Evolutionary conservation across 176 grass and related monocot genomes (phyloP).

Genomic region (Oryza longistaminata): DNA sequence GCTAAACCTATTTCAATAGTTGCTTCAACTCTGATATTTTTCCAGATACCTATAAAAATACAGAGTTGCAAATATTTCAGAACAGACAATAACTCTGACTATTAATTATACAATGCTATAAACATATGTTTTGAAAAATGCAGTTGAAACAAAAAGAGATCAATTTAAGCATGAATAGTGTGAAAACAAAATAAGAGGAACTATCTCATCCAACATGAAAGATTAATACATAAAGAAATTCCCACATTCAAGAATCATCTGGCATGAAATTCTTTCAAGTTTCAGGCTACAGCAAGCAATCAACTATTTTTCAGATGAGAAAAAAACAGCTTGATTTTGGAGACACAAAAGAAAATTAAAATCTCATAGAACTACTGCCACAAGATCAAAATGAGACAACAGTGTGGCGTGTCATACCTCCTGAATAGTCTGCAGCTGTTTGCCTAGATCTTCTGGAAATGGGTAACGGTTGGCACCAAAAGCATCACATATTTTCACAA

Average conservation of each 20-base stretch:
- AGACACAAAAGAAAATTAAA: not conserved
- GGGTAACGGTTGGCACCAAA: conserved; percentile 93
- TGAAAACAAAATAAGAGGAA: not conserved
- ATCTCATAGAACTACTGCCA: not conserved
- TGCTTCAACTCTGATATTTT: too few species aligned
- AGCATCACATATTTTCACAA: conserved; percentile 97
- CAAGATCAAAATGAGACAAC: not conserved
- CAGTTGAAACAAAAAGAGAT: too few species aligned
- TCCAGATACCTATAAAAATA: too few species aligned
- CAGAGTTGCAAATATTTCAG: too few species aligned
- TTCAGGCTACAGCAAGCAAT: not conserved
- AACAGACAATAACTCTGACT: too few species aligned
- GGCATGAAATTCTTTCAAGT: not conserved
- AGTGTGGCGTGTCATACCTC: conserved; percentile 50
- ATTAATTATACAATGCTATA: too few species aligned
- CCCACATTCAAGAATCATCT: conserved; percentile 33
- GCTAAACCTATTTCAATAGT: too few species aligned
- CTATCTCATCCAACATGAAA: conserved; percentile 1
- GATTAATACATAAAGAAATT: conserved; percentile 8
- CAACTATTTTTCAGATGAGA: not conserved
- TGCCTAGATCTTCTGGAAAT: conserved; percentile 77
- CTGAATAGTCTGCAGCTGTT: conserved; percentile 68
- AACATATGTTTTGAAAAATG: too few species aligned
- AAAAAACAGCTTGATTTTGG: not conserved
- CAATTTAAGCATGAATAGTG: not conserved